These are phyloP conservation scores for Physcia stellaris DNA, from an alignment of 495 filamentous ascomycete species.

Conservation along the genomic window DNA sequence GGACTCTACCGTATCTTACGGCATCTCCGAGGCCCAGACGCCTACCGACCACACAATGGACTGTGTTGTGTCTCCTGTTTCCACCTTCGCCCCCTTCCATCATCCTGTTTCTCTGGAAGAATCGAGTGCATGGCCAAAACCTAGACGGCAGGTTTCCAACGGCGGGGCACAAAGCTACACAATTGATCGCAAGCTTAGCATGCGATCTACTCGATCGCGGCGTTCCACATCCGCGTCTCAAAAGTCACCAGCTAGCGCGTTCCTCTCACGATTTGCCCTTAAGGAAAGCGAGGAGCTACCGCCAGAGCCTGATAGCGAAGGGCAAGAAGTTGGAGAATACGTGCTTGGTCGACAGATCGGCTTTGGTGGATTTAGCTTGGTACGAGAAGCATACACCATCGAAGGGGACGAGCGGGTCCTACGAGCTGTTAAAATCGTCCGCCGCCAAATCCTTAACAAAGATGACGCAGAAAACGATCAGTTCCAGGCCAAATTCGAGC, in stretches of 20 bases:
- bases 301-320: slow-evolving; percentile 51
- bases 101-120: slow-evolving; percentile 33
- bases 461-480: slow-evolving; percentile 52
- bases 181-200: slow-evolving; percentile 29
- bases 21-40: slow-evolving; percentile 36
- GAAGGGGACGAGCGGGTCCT: slow-evolving; percentile 38
- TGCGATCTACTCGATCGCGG: slow-evolving; percentile 26
- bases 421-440: slow-evolving; percentile 61
- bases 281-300: slow-evolving; percentile 31
- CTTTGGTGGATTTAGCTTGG: slow-evolving; percentile 55
- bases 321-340: slow-evolving; percentile 62
- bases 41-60: slow-evolving; percentile 34
- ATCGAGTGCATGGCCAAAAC: slow-evolving; percentile 34
- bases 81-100: slow-evolving; percentile 25
- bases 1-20: slow-evolving; percentile 39
- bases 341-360: slow-evolving; percentile 61
- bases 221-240: slow-evolving; percentile 33
- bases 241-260: slow-evolving; percentile 42
- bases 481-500: slow-evolving; percentile 59
- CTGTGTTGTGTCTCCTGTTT: slow-evolving; percentile 39
- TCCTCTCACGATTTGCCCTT: slow-evolving; percentile 41
- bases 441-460: slow-evolving; percentile 41
- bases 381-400: slow-evolving; percentile 60
- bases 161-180: slow-evolving; percentile 29
- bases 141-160: slow-evolving; percentile 26